Base-by-base conservation (phyloP, 2,329 filamentous ascomycete genomes). In the Claviceps arundinis region DNA sequence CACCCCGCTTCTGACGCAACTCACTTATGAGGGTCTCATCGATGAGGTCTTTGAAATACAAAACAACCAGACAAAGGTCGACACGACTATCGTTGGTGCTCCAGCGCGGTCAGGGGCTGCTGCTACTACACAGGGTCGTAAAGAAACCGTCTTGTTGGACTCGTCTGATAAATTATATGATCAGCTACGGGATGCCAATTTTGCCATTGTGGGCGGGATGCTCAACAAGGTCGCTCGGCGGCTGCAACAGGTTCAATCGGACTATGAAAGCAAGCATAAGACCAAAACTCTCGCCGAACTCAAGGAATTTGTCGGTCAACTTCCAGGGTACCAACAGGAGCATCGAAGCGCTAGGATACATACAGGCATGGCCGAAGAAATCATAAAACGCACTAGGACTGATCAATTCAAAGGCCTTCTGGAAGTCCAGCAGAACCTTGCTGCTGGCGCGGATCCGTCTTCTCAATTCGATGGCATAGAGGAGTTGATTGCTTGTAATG, bases 21-120 rank as follows among this genome's bases (percentile, higher is more conserved):
- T 98, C 56, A 98, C 93, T 1, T 98, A 98, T 62, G 91, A 98
- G 69, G 93, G 93, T 3, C 74, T 98, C 26, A 85, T 98, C 51
- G 94, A 98, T 62, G 93, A 98, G 65, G 78, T 93, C 16, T 94
- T 95, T 63, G 84, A 86, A 37, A 95, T 98, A 55, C 81, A 87
- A 57, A 86, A 96, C 63, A 97, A 94, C 62, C 89, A 95, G 64
- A 84, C 88, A 40, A 93, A 97, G 64, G 82, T 97, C 22, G 91
- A 97, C 64, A 88, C 89, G 2, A 89, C 89, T 1, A 81, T 97
- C 54, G 82, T 96, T 9, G 91, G 91, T 11, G 78, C 79, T n/a
- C 75, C 83, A 26, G 75, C 84, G 37, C 80, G 82, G 52, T 75
- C 79, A 50, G 74, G 75, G 7, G 72, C 84, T 17, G 72, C 76